These are phyloP conservation scores for Diatrype stigma DNA, from an alignment of 2,329 filamentous ascomycete species.

Conservation along the genomic window DNA sequence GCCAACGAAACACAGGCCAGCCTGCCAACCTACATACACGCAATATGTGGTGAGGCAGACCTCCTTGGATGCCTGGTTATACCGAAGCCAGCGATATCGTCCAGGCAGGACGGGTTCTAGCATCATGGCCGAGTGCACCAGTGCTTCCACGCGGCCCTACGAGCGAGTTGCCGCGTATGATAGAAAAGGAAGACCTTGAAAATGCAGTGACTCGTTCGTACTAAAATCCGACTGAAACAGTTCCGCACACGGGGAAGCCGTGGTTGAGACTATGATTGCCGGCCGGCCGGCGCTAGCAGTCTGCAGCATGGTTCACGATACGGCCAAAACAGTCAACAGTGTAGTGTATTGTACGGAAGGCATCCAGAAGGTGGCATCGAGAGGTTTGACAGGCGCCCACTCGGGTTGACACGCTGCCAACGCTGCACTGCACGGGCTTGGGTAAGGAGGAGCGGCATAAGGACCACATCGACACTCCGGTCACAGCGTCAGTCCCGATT, in stretches of 20 bases:
- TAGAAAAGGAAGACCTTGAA: neutral
- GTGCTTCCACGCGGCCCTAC: neutral
- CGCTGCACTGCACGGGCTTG: conserved; percentile 18
- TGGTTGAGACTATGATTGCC: neutral
- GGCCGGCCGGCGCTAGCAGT: neutral
- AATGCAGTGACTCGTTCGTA: neutral
- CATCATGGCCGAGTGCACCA: neutral
- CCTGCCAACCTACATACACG: no score
- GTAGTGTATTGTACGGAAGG: no score
- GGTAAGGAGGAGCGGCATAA: conserved; percentile 42
- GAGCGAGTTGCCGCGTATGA: neutral
- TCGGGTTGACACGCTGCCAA: conserved; percentile 18
- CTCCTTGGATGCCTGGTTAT: no score
- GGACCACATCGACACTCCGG: conserved; percentile 43
- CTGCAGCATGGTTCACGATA: neutral
- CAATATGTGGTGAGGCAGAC: no score
- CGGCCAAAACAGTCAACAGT: neutral
- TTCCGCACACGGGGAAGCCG: neutral
- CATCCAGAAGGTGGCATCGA: neutral
- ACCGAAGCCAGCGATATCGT: neutral
- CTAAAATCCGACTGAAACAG: neutral
- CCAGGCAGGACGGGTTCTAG: neutral
- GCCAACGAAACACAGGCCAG: neutral
- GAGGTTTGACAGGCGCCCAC: conserved; percentile 23
- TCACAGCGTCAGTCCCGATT: conserved; percentile 37